phyloP scores from a whole-genome alignment of 2,329 filamentous ascomycete genomes.

The Apiospora aurea region DNA sequence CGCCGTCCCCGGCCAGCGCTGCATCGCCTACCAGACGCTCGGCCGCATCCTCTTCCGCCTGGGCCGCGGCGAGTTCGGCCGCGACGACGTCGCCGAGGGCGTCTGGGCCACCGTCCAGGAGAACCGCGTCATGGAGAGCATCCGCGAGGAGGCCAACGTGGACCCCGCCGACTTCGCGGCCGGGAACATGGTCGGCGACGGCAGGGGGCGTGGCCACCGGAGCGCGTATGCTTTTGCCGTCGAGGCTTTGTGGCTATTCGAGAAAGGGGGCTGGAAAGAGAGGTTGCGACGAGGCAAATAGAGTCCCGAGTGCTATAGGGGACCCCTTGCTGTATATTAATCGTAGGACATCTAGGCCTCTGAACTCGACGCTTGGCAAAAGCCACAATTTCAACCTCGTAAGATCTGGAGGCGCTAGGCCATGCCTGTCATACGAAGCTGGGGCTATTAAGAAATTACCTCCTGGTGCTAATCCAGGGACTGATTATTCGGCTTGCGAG shows the following conservation, averaged over 20 bases:
- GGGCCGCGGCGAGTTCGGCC: conserved; percentile 74
- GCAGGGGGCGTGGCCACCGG: conserved; percentile 70
- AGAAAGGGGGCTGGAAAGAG: conserved; percentile 75
- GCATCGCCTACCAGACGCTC: conserved; percentile 89
- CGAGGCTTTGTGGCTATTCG: conserved; percentile 86
- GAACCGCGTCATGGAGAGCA: conserved; percentile 76
- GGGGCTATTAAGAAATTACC: not conserved
- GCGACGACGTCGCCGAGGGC: conserved; percentile 70
- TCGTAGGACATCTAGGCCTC: not conserved
- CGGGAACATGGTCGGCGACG: conserved; percentile 18
- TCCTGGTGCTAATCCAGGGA: not conserved
- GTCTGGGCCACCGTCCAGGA: conserved; percentile 84
- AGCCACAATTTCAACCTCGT: not conserved
- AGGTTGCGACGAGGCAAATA: conserved; percentile 61
- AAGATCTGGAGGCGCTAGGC: not conserved
- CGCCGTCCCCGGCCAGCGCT: conserved; percentile 84
- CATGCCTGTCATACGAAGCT: not conserved
- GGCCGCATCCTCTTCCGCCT: conserved; percentile 85
- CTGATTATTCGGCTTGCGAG: conserved; percentile 28
- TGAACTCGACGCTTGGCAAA: not conserved
- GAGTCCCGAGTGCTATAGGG: conserved; percentile 39
- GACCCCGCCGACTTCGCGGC: conserved; percentile 42
- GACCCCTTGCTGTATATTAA: not conserved
- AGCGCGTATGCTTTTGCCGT: conserved; percentile 85
- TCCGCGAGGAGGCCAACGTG: conserved; percentile 76